phyloP scores from a whole-genome alignment of 495 filamentous ascomycete species.

The Rhizodiscina lignyota region DNA sequence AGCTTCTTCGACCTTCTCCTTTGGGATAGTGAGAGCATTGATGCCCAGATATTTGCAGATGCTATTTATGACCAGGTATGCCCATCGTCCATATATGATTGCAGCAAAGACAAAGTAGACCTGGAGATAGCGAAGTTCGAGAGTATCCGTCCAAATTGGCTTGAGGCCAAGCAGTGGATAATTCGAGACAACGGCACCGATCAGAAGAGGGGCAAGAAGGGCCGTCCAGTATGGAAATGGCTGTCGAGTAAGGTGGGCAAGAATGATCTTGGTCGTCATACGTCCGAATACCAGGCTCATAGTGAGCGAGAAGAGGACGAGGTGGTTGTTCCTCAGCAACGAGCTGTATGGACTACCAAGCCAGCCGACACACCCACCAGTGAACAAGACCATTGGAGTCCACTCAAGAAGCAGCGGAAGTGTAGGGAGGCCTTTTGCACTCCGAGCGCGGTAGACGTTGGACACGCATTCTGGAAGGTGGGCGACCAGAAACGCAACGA shows the following conservation, averaged over 20 bases:
- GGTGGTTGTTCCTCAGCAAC: conserved; percentile 60
- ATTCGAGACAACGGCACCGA: conserved; percentile 70
- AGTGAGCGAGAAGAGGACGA: conserved; percentile 83
- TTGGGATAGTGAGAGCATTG: conserved; percentile 71
- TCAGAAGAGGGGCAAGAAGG: conserved; percentile 69
- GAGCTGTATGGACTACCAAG: conserved; percentile 74
- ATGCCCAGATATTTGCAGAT: conserved; percentile 89
- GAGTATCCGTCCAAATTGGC: conserved; percentile 8
- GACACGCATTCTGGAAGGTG: conserved; percentile 68
- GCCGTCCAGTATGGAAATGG: conserved; percentile 95
- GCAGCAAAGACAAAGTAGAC: conserved; percentile 66
- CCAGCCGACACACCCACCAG: conserved; percentile 59
- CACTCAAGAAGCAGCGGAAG: conserved; percentile 83
- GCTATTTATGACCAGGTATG: conserved; percentile 71
- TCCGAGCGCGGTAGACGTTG: conserved; percentile 68
- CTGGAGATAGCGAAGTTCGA: conserved; percentile 69
- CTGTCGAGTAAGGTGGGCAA: conserved; percentile 83
- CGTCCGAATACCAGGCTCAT: conserved; percentile 97
- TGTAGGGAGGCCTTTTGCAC: conserved; percentile 54
- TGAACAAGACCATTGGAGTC: conserved; percentile 78
- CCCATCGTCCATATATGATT: conserved; percentile 82
- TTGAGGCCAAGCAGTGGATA: conserved; percentile 58
- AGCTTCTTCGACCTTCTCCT: conserved; percentile 5
- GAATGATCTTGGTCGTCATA: conserved; percentile 98
- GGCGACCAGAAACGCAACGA: conserved; percentile 51